Percentiles rank a stretch among this genome's conserved stretches.
phyloP scores from a whole-genome alignment of 2,329 filamentous ascomycete genomes.

The Capronia epimyces region DNA sequence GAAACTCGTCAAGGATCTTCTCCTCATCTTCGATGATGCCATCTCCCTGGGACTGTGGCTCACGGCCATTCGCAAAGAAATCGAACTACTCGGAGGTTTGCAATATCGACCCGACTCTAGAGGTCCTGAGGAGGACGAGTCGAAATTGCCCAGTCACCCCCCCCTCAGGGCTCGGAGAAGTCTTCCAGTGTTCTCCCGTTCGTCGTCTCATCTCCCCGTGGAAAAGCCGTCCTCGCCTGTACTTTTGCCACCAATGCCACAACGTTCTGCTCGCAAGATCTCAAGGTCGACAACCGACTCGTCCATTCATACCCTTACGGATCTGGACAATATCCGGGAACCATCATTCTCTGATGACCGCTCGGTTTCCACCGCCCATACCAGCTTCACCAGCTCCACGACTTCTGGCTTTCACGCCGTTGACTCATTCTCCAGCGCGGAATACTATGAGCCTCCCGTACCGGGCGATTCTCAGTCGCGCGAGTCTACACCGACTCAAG shows the following conservation, averaged over 20 bases:
- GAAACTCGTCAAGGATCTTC: constrained; percentile 37
- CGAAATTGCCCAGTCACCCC: constrained; percentile 4
- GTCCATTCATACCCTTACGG: constrained; percentile 34
- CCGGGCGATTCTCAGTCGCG: constrained; percentile 1
- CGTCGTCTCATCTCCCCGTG: constrained; percentile 3
- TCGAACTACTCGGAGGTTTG: constrained; percentile 43
- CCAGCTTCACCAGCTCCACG: constrained; percentile 17
- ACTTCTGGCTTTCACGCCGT: constrained; percentile 7
- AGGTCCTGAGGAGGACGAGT: constrained; percentile 10
- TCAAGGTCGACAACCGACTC: constrained; percentile 40
- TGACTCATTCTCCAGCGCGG: constrained; percentile 13
- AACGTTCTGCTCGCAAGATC: constrained; percentile 7
- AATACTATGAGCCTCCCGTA: constrained; percentile 1
- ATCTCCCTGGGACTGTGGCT: constrained; percentile 45
- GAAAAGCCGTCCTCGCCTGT: constrained; percentile 4
- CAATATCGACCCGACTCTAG: constrained; percentile 39
- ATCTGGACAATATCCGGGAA: constrained; percentile 12
- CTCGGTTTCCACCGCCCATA: constrained; percentile 20
- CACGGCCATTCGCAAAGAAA: constrained; percentile 41
- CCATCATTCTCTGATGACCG: constrained; percentile 17
- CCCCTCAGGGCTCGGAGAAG: constrained; percentile 15
- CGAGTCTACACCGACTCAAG: constrained; percentile 13
- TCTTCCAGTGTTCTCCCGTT: constrained; percentile 13
- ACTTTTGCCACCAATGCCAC: constrained; percentile 13
- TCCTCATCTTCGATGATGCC: constrained; percentile 42